Percentiles rank a stretch among this genome's conserved stretches.
Conservation (phyloP, 495 filamentous ascomycete genomes). For the Pseudevernia furfuracea region DNA sequence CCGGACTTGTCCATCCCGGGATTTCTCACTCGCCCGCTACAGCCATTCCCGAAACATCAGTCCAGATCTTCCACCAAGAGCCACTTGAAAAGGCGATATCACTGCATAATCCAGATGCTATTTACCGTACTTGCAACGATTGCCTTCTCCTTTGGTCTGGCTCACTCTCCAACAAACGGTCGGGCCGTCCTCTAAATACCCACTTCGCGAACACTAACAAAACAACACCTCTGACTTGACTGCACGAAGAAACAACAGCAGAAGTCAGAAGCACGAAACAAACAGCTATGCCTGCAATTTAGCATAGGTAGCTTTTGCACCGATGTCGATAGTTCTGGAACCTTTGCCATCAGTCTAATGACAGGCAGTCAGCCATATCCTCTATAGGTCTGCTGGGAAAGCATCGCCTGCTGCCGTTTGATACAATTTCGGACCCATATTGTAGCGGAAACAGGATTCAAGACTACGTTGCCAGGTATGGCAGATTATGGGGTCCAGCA, state of each 20-base stretch:
- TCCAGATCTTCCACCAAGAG: background rate
- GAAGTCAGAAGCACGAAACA: background rate
- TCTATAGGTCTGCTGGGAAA: background rate
- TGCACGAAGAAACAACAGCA: background rate
- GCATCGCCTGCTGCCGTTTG: background rate
- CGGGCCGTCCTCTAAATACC: constrained; percentile 9
- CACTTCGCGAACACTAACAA: constrained; percentile 1
- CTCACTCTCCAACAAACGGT: background rate
- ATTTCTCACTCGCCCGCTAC: constrained; percentile 14
- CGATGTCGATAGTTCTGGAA: background rate
- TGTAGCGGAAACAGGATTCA: background rate
- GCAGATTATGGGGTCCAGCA: constrained; percentile 75
- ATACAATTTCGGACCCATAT: background rate
- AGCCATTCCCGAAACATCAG: constrained; percentile 1
- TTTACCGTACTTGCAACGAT: constrained; percentile 2
- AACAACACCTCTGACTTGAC: background rate
- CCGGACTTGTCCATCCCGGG: constrained; percentile 18
- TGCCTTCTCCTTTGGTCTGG: constrained; percentile 1
- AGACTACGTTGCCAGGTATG: constrained; percentile 42
- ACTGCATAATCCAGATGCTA: background rate
- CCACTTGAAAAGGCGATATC: background rate
- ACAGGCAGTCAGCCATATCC: constrained; percentile 1
- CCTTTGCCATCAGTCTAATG: background rate
- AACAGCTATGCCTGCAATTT: background rate
- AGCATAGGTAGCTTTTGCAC: background rate